Percentiles rank a stretch among this genome's conserved stretches.
Evolutionary conservation across 352 stramenopile species (phyloP).

Genomic region (Globisporangium nodosum): DNA sequence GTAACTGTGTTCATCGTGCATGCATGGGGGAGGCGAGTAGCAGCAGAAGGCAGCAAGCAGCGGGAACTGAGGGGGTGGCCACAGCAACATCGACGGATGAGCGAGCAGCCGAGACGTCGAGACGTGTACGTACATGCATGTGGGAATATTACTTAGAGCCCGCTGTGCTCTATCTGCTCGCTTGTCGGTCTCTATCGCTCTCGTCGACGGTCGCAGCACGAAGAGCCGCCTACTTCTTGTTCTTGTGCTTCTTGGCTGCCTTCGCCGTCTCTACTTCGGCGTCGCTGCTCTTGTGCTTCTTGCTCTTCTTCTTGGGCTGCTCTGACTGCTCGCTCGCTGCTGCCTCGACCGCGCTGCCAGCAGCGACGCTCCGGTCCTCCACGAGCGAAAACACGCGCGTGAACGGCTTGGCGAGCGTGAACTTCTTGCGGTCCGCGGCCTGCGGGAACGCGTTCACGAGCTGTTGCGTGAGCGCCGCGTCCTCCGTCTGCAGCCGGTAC

Average conservation of each 20-base stretch:
- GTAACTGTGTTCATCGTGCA: slow-evolving; percentile 4
- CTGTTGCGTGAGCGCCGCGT: slow-evolving; percentile 60
- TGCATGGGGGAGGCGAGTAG: neutral
- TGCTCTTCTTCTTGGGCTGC: slow-evolving; percentile 38
- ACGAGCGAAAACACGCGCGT: slow-evolving; percentile 69
- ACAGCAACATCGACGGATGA: too few relatives aligned
- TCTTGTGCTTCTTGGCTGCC: slow-evolving; percentile 6
- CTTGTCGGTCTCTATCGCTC: slow-evolving; percentile 3
- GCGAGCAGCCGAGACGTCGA: neutral
- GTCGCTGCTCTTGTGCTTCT: slow-evolving; percentile 32
- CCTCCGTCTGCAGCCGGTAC: slow-evolving; percentile 55
- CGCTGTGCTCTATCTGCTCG: neutral
- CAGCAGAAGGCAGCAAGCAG: too few relatives aligned
- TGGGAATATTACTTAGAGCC: too few relatives aligned
- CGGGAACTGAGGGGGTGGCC: too few relatives aligned
- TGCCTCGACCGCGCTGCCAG: neutral
- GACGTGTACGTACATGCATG: neutral
- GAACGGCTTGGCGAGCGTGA: slow-evolving; percentile 69
- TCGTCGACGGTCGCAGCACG: neutral
- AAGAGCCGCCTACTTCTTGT: slow-evolving; percentile 1
- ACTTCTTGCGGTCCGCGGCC: slow-evolving; percentile 47
- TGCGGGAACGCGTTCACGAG: slow-evolving; percentile 71
- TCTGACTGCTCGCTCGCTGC: slow-evolving; percentile 8
- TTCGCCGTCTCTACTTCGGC: slow-evolving; percentile 22
- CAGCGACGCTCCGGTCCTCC: slow-evolving; percentile 24